Evolutionary conservation across 805 yeast species (phyloP).

Genomic region (Jamesozyma piceae): DNA sequence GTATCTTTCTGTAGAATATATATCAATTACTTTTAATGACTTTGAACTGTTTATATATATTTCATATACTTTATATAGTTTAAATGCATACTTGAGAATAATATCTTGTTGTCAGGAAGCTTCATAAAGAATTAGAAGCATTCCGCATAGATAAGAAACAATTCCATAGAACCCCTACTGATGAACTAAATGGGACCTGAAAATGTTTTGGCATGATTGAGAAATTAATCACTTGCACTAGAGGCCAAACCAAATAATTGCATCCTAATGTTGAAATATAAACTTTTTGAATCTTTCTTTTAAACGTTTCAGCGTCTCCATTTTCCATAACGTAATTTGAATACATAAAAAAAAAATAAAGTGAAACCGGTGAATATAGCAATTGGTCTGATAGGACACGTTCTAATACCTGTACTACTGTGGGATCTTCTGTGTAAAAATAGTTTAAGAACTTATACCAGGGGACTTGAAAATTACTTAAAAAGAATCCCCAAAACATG

Average conservation of each 20-base stretch:
- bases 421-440: constrained; percentile 71
- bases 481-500: constrained; percentile 76
- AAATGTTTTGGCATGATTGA: constrained; percentile 56
- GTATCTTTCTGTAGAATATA: too few relatives aligned
- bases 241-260: constrained; percentile 73
- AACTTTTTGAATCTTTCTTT: constrained; percentile 53
- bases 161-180: constrained; percentile 88
- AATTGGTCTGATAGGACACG: constrained; percentile 86
- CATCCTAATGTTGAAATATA: constrained; percentile 59
- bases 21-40: too few relatives aligned
- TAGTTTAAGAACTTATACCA: constrained; percentile 82
- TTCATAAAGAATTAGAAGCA: constrained; percentile 33
- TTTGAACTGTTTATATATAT: too few relatives aligned
- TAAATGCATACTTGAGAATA: too few relatives aligned
- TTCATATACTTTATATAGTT: too few relatives aligned
- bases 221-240: constrained; percentile 70
- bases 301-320: constrained; percentile 57
- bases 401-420: constrained; percentile 74
- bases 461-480: constrained; percentile 74
- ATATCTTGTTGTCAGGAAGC: too few relatives aligned
- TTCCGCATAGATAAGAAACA: constrained; percentile 80
- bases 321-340: constrained; percentile 74
- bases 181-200: constrained; percentile 86
- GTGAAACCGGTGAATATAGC: constrained; percentile 77
- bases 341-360: constrained; percentile 72